Evolutionary conservation across 2,329 filamentous ascomycete species (phyloP).

Genomic region (Triangularia verruculosa): DNA sequence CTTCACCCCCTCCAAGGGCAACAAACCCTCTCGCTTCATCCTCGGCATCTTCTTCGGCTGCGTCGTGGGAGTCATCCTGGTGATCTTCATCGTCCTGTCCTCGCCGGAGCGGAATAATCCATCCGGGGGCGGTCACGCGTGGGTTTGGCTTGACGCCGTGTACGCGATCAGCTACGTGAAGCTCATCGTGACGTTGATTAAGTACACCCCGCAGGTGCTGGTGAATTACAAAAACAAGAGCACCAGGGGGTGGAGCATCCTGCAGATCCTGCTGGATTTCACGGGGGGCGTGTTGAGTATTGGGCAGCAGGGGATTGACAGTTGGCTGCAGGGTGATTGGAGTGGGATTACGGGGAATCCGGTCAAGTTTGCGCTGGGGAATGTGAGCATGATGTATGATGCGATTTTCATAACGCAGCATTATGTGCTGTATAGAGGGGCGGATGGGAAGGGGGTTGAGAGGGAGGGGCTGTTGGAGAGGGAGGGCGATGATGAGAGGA

Average conservation of each 20-base stretch:
- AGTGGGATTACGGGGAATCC: slow-evolving; percentile 87
- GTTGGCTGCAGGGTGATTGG: slow-evolving; percentile 82
- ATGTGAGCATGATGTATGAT: slow-evolving; percentile 84
- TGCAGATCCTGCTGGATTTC: slow-evolving; percentile 80
- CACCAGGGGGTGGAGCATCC: slow-evolving; percentile 84
- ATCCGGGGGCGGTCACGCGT: slow-evolving; percentile 40
- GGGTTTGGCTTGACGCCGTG: slow-evolving; percentile 62
- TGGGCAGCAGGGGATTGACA: slow-evolving; percentile 79
- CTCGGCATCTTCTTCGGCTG: slow-evolving; percentile 69
- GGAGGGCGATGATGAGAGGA: slow-evolving; percentile 27
- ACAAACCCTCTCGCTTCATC: slow-evolving; percentile 59
- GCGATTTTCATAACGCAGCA: slow-evolving; percentile 84
- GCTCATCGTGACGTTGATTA: slow-evolving; percentile 80
- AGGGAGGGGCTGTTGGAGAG: slow-evolving; percentile 37
- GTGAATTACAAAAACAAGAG: slow-evolving; percentile 82
- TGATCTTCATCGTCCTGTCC: slow-evolving; percentile 46
- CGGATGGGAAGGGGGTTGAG: slow-evolving; percentile 34
- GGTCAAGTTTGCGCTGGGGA: slow-evolving; percentile 82
- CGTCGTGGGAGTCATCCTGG: slow-evolving; percentile 54
- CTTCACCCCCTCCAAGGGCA: slow-evolving; percentile 59
- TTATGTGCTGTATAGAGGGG: slow-evolving; percentile 67
- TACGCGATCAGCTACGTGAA: slow-evolving; percentile 83
- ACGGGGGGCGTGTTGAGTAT: slow-evolving; percentile 78
- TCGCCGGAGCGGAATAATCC: slow-evolving; percentile 34
- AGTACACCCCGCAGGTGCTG: slow-evolving; percentile 85